phyloP scores from a whole-genome alignment of 2,329 filamentous ascomycete species.

The Pestalotiopsis sp. region DNA sequence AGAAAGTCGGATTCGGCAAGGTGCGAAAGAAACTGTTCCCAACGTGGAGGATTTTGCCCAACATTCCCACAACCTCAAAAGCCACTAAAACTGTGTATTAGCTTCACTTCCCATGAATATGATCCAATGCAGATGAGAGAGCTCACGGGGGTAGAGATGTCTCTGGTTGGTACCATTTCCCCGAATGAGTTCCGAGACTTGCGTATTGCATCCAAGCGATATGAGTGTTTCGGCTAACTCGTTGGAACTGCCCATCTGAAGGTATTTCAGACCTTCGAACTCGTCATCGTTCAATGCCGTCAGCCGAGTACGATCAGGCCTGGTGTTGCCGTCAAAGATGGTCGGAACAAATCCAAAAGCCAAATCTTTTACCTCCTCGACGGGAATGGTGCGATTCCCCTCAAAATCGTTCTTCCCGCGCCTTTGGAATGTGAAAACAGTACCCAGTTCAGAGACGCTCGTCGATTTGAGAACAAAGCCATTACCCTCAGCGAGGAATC shows the following conservation, averaged over 20 bases:
- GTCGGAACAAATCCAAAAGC: neutral
- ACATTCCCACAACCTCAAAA: neutral
- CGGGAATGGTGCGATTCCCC: neutral
- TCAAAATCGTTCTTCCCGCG: neutral
- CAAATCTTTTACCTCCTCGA: neutral
- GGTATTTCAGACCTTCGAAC: neutral
- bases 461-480: neutral
- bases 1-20: neutral
- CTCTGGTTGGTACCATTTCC: neutral
- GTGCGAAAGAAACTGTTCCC: neutral
- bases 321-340: neutral
- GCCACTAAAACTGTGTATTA: neutral
- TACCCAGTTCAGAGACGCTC: neutral
- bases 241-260: neutral
- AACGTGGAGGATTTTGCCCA: neutral
- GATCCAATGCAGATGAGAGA: neutral
- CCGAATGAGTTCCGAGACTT: neutral
- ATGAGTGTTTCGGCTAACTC: neutral
- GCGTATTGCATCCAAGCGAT: neutral
- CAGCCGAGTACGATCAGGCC: neutral
- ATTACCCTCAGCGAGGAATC: neutral
- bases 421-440: neutral
- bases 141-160: neutral
- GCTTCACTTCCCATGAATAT: neutral
- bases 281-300: neutral